Conservation (phyloP, 2,329 filamentous ascomycete genomes). For the Penicillium sp. region DNA sequence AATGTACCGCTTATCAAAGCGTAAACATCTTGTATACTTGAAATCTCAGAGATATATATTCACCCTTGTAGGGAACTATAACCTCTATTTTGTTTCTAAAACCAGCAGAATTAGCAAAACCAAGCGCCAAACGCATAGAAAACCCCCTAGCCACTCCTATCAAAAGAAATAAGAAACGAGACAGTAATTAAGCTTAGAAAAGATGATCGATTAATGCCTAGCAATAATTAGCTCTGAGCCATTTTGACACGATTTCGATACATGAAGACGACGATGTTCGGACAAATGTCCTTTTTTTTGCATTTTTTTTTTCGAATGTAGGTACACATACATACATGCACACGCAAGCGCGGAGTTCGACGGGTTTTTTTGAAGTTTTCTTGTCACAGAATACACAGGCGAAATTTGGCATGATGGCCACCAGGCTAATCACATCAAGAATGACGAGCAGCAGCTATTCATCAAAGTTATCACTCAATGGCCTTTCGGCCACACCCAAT, state of each 20-base stretch:
- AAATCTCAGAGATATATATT: neutral
- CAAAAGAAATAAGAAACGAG: accelerated
- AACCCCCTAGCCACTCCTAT: neutral
- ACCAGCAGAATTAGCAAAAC: neutral
- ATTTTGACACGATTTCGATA: neutral
- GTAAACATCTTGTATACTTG: neutral
- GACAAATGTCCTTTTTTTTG: neutral
- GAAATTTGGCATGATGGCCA: neutral
- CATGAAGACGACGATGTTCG: neutral
- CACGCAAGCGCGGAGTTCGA: neutral
- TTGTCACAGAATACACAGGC: neutral
- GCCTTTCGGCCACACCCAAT: neutral
- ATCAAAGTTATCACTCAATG: neutral
- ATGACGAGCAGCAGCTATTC: no score
- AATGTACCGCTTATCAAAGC: accelerated
- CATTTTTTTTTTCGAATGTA: neutral
- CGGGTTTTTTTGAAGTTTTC: neutral
- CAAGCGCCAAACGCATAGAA: neutral
- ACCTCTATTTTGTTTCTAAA: neutral
- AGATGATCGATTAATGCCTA: neutral
- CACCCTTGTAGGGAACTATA: accelerated
- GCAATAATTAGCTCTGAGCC: neutral
- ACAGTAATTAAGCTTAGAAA: accelerated
- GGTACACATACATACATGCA: neutral
- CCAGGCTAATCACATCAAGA: neutral